Evolutionary conservation across 345 rosid species (phyloP), one percentile per base, ranked within the genome.

Genomic region (Eucalyptus tenuipes): DNA sequence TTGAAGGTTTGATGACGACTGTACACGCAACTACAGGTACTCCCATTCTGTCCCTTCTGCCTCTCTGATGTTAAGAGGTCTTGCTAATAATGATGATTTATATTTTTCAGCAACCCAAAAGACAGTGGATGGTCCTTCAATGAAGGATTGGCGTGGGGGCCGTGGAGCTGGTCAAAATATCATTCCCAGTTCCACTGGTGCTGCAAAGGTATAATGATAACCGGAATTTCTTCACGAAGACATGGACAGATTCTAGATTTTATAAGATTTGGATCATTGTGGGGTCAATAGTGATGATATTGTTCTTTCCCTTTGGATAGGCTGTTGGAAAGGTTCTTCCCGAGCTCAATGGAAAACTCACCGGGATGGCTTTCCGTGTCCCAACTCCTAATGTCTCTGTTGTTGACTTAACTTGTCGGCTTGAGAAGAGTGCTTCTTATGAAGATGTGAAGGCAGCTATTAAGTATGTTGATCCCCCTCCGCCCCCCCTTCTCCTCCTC

Each of bases 291-390:
- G 44, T n/a, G 31, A 49, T 85, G 82, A 37, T 71, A 71, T 10
- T 10, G 82, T 71, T 37, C 13, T 71, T 71, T 37, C 14, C 82
- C 45, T 71, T 71, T 4, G 44, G 89, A 42, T 80, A 97, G 99
- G 99, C 99, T 92, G 99, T 98, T 59, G 99, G 99, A 81, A 98
- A 98, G 91, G 99, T 98, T 92, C 98, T 98, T 91, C 99, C 99
- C 25, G 97, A 95, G 89, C 96, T 98, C 90, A 97, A 98, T 40
- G 99, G 99, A 86, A 98, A 95, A 90, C 99, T 98, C 88, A 98
- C 99, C 33, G 99, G 99, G 91, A 98, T 98, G 99, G 99, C 99
- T 33, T 98, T 98, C 96, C 97, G 99, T 89, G 99, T 98, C 85
- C 99, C 99, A 66, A 98, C 99, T 68, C 89, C 99, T 11, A 97